A percentile compares a stretch with the other conserved stretches of the same genome.
phyloP scores from a whole-genome alignment of 1,284 basidiomycete genomes.

The Baeospora myosura region DNA sequence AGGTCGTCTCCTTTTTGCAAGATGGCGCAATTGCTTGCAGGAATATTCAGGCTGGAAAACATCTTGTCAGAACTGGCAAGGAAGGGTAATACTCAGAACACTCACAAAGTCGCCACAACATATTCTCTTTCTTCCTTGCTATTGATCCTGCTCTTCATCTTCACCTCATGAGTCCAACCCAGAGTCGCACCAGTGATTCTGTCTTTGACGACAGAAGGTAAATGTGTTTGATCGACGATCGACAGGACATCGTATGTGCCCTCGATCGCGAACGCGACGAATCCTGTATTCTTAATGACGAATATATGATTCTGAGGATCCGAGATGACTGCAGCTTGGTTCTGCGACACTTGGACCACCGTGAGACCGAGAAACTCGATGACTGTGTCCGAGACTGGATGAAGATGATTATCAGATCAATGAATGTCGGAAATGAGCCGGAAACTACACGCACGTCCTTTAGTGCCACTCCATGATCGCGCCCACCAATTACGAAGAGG shows the following conservation, averaged over 20 bases:
- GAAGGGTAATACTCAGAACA: conserved; percentile 9
- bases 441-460: conserved; percentile 50
- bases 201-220: conserved; percentile 54
- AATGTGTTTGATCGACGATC: conserved; percentile 75
- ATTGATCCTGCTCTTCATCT: conserved; percentile 55
- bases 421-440: not conserved
- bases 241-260: conserved; percentile 70
- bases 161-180: conserved; percentile 67
- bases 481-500: conserved; percentile 81
- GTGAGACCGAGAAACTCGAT: conserved; percentile 72
- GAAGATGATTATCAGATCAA: conserved; percentile 4
- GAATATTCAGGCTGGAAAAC: conserved; percentile 59
- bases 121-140: conserved; percentile 44
- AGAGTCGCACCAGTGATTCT: conserved; percentile 50
- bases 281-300: conserved; percentile 70
- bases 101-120: conserved; percentile 70
- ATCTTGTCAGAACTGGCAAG: conserved; percentile 8
- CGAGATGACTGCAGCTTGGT: conserved; percentile 64
- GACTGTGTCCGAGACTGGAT: conserved; percentile 66
- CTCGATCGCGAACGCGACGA: conserved; percentile 68
- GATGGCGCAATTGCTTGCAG: conserved; percentile 78
- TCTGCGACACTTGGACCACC: conserved; percentile 50
- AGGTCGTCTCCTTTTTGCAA: conserved; percentile 75
- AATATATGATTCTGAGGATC: conserved; percentile 78
- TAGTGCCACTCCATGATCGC: conserved; percentile 55